A percentile compares a stretch with the other conserved stretches of the same genome.
These are phyloP conservation scores for Erythrophleum fordii DNA, from an alignment of 306 rosid genomes.

Conservation along the genomic window DNA sequence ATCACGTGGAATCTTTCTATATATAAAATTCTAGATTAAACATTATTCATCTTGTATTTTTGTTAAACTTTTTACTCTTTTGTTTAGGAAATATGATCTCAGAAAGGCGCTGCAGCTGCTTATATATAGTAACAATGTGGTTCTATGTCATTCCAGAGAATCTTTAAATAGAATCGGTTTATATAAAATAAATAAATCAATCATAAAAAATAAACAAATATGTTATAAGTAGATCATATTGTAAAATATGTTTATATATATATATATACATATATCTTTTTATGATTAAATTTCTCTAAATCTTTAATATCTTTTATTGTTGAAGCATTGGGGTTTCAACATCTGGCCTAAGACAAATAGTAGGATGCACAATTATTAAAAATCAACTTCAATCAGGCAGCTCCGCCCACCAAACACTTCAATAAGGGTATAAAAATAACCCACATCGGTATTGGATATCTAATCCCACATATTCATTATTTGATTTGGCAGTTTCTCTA, in stretches of 20 bases:
- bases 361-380: conserved; percentile 22
- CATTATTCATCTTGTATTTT: conserved; percentile 23
- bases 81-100: conserved; percentile 33
- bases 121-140: neutral
- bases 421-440: conserved; percentile 27
- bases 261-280: neutral
- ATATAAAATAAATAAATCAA: neutral
- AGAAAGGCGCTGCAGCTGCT: conserved; percentile 16
- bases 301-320: conserved; percentile 25
- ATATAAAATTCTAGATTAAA: conserved; percentile 22
- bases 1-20: conserved; percentile 44
- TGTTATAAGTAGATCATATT: neutral
- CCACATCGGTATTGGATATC: conserved; percentile 9
- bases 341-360: conserved; percentile 38
- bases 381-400: conserved; percentile 38
- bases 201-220: too few species aligned
- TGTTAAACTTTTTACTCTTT: conserved; percentile 8
- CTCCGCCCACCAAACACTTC: conserved; percentile 41
- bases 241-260: neutral
- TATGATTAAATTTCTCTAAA: too few species aligned
- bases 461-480: conserved; percentile 1
- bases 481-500: conserved; percentile 19
- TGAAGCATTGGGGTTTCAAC: conserved; percentile 38
- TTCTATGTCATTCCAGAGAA: conserved; percentile 2
- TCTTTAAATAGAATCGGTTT: neutral